Conservation (phyloP, 768 basidiomycete species). For the Pleurotus eryngii region DNA sequence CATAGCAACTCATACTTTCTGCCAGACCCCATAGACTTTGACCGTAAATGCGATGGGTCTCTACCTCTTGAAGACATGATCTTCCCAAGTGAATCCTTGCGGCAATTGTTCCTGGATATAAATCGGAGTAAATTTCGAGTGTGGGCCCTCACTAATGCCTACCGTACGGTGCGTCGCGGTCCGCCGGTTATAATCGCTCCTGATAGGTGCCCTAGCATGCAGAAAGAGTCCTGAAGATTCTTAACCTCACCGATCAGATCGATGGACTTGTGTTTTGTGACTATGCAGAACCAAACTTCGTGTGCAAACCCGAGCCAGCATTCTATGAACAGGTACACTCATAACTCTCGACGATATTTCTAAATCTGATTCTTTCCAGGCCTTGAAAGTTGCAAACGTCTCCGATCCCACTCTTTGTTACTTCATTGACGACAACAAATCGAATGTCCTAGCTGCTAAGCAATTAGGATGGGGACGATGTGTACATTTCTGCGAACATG, state of each 20-base stretch:
- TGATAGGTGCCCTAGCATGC: conserved; percentile 57
- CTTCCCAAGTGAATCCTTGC: conserved; percentile 54
- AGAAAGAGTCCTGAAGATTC: conserved; percentile 69
- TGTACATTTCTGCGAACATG: conserved; percentile 74
- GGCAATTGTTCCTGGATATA: conserved; percentile 73
- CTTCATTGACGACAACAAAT: conserved; percentile 76
- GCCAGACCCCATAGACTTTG: conserved; percentile 77
- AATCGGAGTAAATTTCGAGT: conserved; percentile 74
- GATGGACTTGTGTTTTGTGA: conserved; percentile 80
- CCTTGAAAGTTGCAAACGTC: conserved; percentile 58
- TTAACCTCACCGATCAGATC: conserved; percentile 68
- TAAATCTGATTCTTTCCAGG: conserved; percentile 36
- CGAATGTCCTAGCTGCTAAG: conserved; percentile 66
- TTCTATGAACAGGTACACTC: conserved; percentile 58
- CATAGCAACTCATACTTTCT: not conserved
- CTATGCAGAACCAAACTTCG: conserved; percentile 62
- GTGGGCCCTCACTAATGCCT: conserved; percentile 88
- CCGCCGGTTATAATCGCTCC: conserved; percentile 10
- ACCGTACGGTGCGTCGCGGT: conserved; percentile 50
- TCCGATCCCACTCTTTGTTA: conserved; percentile 68
- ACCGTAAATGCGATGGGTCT: conserved; percentile 78
- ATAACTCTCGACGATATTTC: not conserved
- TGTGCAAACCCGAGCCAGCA: conserved; percentile 77
- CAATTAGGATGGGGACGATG: conserved; percentile 68
- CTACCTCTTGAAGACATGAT: conserved; percentile 82